Evolutionary conservation across 148 eudicot genomes (phyloP), one percentile per base, ranked within the genome.

Genomic region (Rhododendron ferrugineum): DNA sequence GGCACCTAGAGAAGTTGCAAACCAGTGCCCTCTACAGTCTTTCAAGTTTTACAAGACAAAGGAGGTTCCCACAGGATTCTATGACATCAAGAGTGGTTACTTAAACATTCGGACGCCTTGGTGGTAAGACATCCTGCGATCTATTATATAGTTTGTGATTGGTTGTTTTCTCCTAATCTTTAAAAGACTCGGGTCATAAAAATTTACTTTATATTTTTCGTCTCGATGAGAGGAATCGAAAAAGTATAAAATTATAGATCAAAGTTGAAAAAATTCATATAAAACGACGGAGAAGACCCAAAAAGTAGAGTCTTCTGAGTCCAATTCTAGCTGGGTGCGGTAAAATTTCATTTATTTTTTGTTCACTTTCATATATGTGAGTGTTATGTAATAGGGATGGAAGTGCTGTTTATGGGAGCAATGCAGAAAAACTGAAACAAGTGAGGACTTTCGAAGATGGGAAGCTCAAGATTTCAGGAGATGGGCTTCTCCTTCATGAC

Each of bases 21-120:
- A 78, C 40, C 90, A 88, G 32, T 90, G 92, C 58, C 92, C 92
- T n/a, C 87, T 90, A n/a, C 88, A 88, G 81, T 85, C 92, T 23
- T 90, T 90, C 87, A 90, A 84, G 83, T 89, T 88, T 83, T 84
- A 84, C 87, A 85, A 89, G 86, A 62, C 90, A 18, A 87, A 85
- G 73, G 84, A 84, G 68, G 80, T 87, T 81, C 83, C 84, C 13
- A 82, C 89, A 2, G 88, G 87, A 16, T 85, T 86, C 23, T 68
- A 72, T 30, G 88, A 84, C 6, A 81, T 87, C 47, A 82, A 84
- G 58, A 85, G 73, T 15, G 92, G 90, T 32, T 74, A 56, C 78
- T 40, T 84, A 74, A 90, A 90, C 88, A 86, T 85, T 50, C 83
- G 92, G 80, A 90, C 92, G 22, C 92, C 92, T 22, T 90, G 92